Evolutionary conservation across 495 filamentous ascomycete species (phyloP).

Genomic region (Glarea lozoyensis): DNA sequence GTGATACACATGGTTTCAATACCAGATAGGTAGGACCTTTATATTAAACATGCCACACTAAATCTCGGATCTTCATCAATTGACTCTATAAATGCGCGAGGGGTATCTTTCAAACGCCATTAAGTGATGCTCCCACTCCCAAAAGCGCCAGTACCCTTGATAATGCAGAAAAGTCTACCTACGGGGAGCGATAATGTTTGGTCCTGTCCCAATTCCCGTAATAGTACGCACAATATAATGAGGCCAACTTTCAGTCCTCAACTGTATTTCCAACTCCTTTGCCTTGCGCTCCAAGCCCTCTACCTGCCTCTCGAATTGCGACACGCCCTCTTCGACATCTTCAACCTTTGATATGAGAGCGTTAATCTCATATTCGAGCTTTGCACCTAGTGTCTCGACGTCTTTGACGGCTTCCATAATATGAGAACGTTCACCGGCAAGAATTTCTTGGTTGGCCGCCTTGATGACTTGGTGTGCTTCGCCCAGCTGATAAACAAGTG

Average conservation of each 20-base stretch:
- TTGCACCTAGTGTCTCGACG: slow-evolving; percentile 73
- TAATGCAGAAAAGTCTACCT: no score
- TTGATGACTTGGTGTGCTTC: slow-evolving; percentile 56
- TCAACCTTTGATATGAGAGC: slow-evolving; percentile 72
- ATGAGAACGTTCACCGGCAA: slow-evolving; percentile 55
- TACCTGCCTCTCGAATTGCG: slow-evolving; percentile 75
- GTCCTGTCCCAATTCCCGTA: slow-evolving; percentile 50
- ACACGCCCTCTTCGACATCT: slow-evolving; percentile 78
- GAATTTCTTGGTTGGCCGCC: slow-evolving; percentile 54
- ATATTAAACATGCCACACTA: background rate
- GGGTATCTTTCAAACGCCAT: slow-evolving; percentile 22
- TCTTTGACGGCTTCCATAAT: slow-evolving; percentile 71
- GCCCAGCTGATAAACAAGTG: slow-evolving; percentile 56
- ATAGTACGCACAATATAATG: slow-evolving; percentile 50
- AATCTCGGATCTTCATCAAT: slow-evolving; percentile 2
- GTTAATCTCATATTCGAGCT: slow-evolving; percentile 89
- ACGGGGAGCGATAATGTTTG: slow-evolving; percentile 33
- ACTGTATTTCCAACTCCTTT: slow-evolving; percentile 56
- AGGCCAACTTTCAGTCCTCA: slow-evolving; percentile 53
- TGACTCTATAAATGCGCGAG: slow-evolving; percentile 17
- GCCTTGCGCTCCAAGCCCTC: slow-evolving; percentile 67
- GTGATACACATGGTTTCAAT: no score
- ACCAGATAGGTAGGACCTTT: no score
- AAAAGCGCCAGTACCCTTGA: background rate
- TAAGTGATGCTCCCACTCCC: background rate